These are phyloP conservation scores for Hyaloperonospora brassicae DNA, from an alignment of 352 stramenopile genomes.

Conservation along the genomic window DNA sequence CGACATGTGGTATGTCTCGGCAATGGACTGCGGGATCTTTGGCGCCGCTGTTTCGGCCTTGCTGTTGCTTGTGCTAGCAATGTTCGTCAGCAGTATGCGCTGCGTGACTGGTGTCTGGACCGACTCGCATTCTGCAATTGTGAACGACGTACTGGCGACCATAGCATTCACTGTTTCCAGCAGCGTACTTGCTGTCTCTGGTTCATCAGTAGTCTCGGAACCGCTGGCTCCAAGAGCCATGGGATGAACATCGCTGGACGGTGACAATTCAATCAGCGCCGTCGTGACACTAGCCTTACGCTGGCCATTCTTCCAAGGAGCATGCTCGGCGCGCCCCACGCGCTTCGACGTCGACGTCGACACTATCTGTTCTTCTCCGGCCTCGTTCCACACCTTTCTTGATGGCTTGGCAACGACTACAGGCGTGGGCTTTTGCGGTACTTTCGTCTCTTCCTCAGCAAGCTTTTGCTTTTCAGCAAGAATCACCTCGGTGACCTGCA, in stretches of 20 bases:
- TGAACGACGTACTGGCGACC: slow-evolving; percentile 48
- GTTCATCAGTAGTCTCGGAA: slow-evolving; percentile 1
- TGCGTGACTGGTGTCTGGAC: slow-evolving; percentile 2
- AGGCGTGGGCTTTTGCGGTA: slow-evolving; percentile 3
- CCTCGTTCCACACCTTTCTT: slow-evolving; percentile 33
- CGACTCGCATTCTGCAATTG: slow-evolving; percentile 41
- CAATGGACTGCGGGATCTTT: slow-evolving; percentile 55
- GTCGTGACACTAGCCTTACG: slow-evolving; percentile 36
- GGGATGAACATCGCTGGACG: slow-evolving; percentile 4
- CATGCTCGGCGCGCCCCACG: slow-evolving; percentile 41
- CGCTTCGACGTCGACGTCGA: slow-evolving; percentile 25
- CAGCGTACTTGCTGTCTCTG: slow-evolving; percentile 15
- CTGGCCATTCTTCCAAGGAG: slow-evolving; percentile 48
- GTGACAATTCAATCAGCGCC: slow-evolving; percentile 10
- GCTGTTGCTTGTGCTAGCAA: slow-evolving; percentile 8
- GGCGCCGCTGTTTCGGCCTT: slow-evolving; percentile 7
- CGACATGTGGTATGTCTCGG: slow-evolving; percentile 66
- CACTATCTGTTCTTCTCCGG: slow-evolving; percentile 21
- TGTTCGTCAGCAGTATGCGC: slow-evolving; percentile 5
- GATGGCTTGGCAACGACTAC: slow-evolving; percentile 6
- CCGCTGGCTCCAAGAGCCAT: slow-evolving; percentile 20
- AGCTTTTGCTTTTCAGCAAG: slow-evolving; percentile 41
- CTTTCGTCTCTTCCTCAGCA: slow-evolving; percentile 26
- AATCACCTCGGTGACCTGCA: slow-evolving; percentile 66
- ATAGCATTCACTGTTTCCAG: slow-evolving; percentile 55